phyloP scores from a whole-genome alignment of 768 basidiomycete species.

The Mrakia blollopis region DNA sequence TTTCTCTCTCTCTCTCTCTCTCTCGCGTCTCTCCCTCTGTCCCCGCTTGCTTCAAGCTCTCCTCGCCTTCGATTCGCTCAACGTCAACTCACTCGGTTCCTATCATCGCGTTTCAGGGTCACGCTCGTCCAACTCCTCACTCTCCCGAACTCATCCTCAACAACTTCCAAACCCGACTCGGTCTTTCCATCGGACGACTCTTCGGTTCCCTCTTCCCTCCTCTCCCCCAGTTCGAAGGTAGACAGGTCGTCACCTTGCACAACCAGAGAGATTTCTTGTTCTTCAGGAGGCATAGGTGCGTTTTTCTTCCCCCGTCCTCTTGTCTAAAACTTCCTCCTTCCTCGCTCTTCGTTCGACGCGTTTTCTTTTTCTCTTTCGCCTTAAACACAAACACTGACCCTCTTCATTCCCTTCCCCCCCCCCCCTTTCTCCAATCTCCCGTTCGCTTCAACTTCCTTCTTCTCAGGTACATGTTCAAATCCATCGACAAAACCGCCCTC shows the following conservation, averaged over 20 bases:
- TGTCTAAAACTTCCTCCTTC: neutral
- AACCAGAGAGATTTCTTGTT: conserved; percentile 98
- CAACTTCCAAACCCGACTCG: conserved; percentile 86
- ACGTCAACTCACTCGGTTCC: neutral
- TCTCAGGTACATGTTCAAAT: conserved; percentile 80
- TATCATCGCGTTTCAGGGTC: conserved; percentile 55
- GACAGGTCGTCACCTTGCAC: conserved; percentile 94
- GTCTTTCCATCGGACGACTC: conserved; percentile 87
- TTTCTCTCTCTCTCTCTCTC: neutral
- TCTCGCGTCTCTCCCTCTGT: neutral
- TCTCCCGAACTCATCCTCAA: conserved; percentile 93
- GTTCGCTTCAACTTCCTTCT: neutral
- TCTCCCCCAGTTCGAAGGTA: conserved; percentile 86
- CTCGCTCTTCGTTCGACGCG: no score
- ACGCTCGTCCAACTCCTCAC: conserved; percentile 86
- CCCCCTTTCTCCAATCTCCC: neutral
- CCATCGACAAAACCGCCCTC: conserved; percentile 79
- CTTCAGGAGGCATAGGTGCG: conserved; percentile 87
- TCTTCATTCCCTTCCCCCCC: neutral
- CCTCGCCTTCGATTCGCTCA: no score
- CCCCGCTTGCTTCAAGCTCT: conserved; percentile 1
- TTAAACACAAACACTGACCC: no score
- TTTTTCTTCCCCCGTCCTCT: neutral
- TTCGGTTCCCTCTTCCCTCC: conserved; percentile 96
- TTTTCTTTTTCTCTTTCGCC: neutral